phyloP scores from a whole-genome alignment of 495 filamentous ascomycete genomes.

The Aspergillus avenaceus region DNA sequence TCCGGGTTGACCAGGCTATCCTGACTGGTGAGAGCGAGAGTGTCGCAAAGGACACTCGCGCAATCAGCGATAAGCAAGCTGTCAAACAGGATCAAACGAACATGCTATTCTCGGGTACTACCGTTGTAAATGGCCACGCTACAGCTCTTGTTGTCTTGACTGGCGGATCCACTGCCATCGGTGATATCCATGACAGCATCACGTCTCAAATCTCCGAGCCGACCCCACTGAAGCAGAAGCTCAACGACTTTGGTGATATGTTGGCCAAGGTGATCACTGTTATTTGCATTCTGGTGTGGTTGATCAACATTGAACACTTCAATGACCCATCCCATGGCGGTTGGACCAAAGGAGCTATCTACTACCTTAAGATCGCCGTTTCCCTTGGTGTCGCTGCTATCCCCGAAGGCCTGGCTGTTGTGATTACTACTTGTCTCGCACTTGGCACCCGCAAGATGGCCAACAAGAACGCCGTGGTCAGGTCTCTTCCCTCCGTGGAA shows the following conservation, averaged over 20 bases:
- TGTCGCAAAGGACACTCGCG: conserved; percentile 74
- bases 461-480: conserved; percentile 93
- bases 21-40: conserved; percentile 98
- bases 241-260: conserved; percentile 96
- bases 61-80: conserved; percentile 71
- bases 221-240: conserved; percentile 95
- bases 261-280: conserved; percentile 97
- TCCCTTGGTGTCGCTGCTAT: conserved; percentile 98
- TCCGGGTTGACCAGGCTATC: conserved; percentile 93
- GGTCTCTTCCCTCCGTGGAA: conserved; percentile 94
- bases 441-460: conserved; percentile 98
- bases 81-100: conserved; percentile 98
- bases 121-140: conserved; percentile 91
- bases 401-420: conserved; percentile 93
- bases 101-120: conserved; percentile 98
- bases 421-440: conserved; percentile 95
- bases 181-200: conserved; percentile 98
- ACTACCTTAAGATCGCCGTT: conserved; percentile 99
- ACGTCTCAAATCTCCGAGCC: conserved; percentile 96
- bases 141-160: conserved; percentile 90
- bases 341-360: conserved; percentile 98
- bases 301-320: conserved; percentile 98
- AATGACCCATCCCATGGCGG: conserved; percentile 87
- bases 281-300: conserved; percentile 94
- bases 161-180: conserved; percentile 88